Evolutionary conservation across 1,284 basidiomycete genomes (phyloP).

Genomic region (Rhodotorula sp.): DNA sequence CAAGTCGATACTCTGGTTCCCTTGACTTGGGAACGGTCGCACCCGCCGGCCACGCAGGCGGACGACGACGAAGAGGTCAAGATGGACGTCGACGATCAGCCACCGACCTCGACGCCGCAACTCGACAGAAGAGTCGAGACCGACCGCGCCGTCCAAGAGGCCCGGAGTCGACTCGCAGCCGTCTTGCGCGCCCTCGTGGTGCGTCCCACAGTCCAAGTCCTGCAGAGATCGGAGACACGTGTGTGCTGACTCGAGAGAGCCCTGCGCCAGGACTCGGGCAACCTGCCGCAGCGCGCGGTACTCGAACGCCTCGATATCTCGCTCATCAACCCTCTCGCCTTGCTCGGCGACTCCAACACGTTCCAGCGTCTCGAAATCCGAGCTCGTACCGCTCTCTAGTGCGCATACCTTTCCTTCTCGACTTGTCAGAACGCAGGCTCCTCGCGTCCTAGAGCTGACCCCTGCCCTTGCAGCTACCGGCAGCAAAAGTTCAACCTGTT

Average conservation of each 20-base stretch:
- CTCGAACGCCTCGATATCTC: constrained; percentile 68
- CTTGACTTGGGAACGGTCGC: constrained; percentile 27
- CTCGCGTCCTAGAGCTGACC: neutral
- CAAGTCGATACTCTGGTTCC: constrained; percentile 58
- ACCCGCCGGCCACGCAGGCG: constrained; percentile 17
- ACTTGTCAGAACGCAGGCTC: neutral
- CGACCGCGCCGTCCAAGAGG: constrained; percentile 58
- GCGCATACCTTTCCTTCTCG: neutral
- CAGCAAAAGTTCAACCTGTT: constrained; percentile 98
- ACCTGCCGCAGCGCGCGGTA: constrained; percentile 62
- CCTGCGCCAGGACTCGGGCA: constrained; percentile 54
- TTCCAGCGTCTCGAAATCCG: constrained; percentile 74
- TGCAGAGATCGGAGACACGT: neutral
- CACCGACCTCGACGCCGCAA: constrained; percentile 21
- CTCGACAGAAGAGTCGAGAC: constrained; percentile 53
- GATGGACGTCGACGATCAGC: constrained; percentile 43
- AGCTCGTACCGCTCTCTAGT: constrained; percentile 65
- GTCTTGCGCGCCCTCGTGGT: constrained; percentile 67
- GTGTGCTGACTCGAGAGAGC: constrained; percentile 1
- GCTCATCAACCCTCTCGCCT: constrained; percentile 59
- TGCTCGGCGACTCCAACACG: constrained; percentile 62
- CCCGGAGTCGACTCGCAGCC: constrained; percentile 53
- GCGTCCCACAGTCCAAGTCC: constrained; percentile 45
- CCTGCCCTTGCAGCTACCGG: constrained; percentile 63
- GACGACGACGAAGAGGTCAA: constrained; percentile 29